Evolutionary conservation across 73 alveolate species (phyloP), one percentile per base, ranked within the genome.

Genomic region (Tetrahymena elliotti): DNA sequence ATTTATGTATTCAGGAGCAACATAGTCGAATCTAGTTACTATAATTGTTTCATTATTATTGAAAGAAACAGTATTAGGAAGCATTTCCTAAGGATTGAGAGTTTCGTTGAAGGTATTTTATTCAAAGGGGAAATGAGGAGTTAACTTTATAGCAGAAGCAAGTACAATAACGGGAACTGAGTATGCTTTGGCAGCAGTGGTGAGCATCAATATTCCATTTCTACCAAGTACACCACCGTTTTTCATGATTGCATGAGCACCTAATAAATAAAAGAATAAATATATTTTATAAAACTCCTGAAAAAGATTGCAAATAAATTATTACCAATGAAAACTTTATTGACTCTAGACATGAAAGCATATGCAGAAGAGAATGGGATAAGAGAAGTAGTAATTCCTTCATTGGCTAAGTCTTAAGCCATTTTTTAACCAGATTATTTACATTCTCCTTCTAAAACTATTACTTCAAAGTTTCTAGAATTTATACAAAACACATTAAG

Each of bases 171-270:
- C 99, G 24, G 99, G 99, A 41, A 98, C 97, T 53, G 98, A 97
- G 93, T 97, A 98, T 93, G 97, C 98, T 54, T 97, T 93, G 22
- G 99, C 99, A 8, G 99, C 98, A 52, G 97, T 92, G 38, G 98
- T 95, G 22, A 98, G 95, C 96, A 96, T 96, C 93, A 97, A 98
- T n/a, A 97, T 97, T 10, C 99, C 99, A 9, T 98, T 95, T 96
- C 97, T 97, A 27, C 99, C 97, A 16, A 98, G 96, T 83, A 98
- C 95, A 2, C 99, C 99, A 8, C 99, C 99, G 97, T 98, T 98
- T 9, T 98, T 99, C 98, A 98, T 95, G 35, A 98, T 96, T 0
- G 99, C 99, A 38, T 97, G 96, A 38, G 99, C 88, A 24, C 88
- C 88, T 68, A 68, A 68, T 22, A 68, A 0, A 68, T 68, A 68